Evolutionary conservation across 2,329 filamentous ascomycete species (phyloP).

Genomic region (Botryotinia globosa): DNA sequence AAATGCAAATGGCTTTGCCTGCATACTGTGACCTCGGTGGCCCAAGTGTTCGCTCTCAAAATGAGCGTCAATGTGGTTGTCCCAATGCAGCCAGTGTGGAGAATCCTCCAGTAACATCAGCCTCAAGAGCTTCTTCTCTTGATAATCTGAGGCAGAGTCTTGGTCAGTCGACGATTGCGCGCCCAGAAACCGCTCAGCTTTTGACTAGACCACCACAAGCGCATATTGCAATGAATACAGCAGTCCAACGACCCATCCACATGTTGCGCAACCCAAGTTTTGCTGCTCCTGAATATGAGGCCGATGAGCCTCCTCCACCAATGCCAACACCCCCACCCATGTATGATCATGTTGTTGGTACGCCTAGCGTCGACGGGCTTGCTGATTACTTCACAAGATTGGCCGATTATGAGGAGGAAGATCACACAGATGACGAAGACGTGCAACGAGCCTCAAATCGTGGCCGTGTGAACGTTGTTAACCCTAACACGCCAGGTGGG

Average conservation of each 20-base stretch:
- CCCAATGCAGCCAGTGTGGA: slow-evolving; percentile 52
- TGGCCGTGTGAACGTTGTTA: slow-evolving; percentile 38
- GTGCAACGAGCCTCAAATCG: slow-evolving; percentile 27
- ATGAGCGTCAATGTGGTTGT: slow-evolving; percentile 55
- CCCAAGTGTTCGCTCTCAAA: slow-evolving; percentile 40
- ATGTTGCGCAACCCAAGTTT: slow-evolving; percentile 66
- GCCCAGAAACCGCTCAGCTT: slow-evolving; percentile 25
- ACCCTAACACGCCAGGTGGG: slow-evolving; percentile 38
- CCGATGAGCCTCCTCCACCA: slow-evolving; percentile 65
- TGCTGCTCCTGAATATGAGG: slow-evolving; percentile 68
- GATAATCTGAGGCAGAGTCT: slow-evolving; percentile 37
- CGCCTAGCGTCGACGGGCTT: slow-evolving; percentile 51
- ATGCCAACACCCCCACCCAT: slow-evolving; percentile 68
- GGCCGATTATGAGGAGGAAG: slow-evolving; percentile 32
- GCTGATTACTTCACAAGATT: slow-evolving; percentile 67
- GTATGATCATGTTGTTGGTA: slow-evolving; percentile 62
- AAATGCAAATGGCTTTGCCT: slow-evolving; percentile 67
- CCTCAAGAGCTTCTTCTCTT: slow-evolving; percentile 47
- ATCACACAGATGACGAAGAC: slow-evolving; percentile 36
- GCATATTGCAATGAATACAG: slow-evolving; percentile 41
- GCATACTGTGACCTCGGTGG: slow-evolving; percentile 59
- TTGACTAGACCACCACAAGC: slow-evolving; percentile 48
- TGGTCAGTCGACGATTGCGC: slow-evolving; percentile 3
- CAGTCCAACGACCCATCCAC: slow-evolving; percentile 54
- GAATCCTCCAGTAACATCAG: slow-evolving; percentile 40